phyloP scores from a whole-genome alignment of 2,329 filamentous ascomycete species.

The Colletotrichum sp. region DNA sequence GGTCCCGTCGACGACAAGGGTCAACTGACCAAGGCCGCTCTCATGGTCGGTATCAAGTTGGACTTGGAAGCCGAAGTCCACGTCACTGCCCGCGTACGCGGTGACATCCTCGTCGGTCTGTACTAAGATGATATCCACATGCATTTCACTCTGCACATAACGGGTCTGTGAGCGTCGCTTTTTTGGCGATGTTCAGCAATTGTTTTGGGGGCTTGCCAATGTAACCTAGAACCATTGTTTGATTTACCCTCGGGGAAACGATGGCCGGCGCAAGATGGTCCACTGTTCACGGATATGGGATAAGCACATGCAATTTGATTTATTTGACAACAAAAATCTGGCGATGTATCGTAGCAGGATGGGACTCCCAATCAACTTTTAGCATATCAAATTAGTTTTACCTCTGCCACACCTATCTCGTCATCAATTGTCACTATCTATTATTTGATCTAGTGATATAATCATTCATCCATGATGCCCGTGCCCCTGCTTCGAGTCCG shows the following conservation, averaged over 20 bases:
- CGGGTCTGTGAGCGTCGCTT: neutral
- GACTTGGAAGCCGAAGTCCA: constrained; percentile 69
- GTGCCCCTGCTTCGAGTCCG: neutral
- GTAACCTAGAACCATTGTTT: neutral
- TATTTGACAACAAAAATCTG: neutral
- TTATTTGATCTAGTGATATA: fast-evolving
- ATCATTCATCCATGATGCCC: neutral
- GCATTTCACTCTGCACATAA: neutral
- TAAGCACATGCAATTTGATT: neutral
- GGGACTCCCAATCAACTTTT: neutral
- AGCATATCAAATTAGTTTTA: neutral
- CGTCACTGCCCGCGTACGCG: constrained; percentile 62
- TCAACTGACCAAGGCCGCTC: constrained; percentile 60
- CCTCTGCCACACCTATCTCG: neutral
- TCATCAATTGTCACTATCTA: neutral
- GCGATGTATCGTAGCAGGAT: neutral
- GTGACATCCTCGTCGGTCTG: constrained; percentile 65
- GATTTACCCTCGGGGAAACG: neutral
- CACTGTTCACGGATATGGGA: neutral
- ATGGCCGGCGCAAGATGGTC: neutral
- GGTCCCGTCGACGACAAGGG: constrained; percentile 63
- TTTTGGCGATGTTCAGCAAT: neutral
- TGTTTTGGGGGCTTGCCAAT: neutral
- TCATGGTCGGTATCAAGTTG: constrained; percentile 67
- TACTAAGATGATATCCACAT: constrained; percentile 43